Base-by-base conservation (phyloP, 257 asterid genomes). In the Catharanthus roseus region DNA sequence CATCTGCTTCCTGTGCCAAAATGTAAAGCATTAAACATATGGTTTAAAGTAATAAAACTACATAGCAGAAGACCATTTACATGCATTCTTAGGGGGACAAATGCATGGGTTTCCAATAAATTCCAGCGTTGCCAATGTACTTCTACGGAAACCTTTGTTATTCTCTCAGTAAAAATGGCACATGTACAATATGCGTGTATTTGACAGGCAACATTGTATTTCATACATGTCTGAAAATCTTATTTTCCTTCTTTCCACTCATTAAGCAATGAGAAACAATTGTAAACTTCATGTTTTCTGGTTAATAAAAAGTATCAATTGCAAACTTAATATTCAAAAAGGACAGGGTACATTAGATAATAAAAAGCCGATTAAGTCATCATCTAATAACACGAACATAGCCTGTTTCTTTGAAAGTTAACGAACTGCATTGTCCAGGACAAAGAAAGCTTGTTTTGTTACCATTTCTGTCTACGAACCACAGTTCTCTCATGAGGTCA, bases 1-100 rank as follows among this genome's bases (percentile, higher is more conserved):
- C 95, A 82, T 93, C 97, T 69, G 91, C 80, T 88, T 93, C 99
- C 99, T 93, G 84, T 13, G 45, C 15, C 71, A 72, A 54, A 50
- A 49, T 36, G 24, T 68, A 34, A 36, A 50, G 36, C n/a, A 64
- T 11, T n/a, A 19, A 50, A 36, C 47, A 50, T 72, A 61, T 44
- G n/a, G 1, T 9, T 28, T n/a, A 49, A 49, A 29, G 21, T 21
- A 47, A 51, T 21, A 33, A 7, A 70, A 24, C 12, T 18, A 13
- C 29, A 77, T 50, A 64, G 33, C 39, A 42, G 50, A 50, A 3
- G 36, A 7, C 16, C 62, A 69, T 49, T 11, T 33, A 29, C 69
- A 56, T 21, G 63, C 1, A 18, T 23, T 4, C 34, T 33, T 33
- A 31, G 50, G 42, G 33, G 61, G 8, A 50, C 49, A 68, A 51